Evolutionary conservation across 106 monocot species (phyloP), one percentile per base, ranked within the genome.

Genomic region (Xerophyta viscosa): DNA sequence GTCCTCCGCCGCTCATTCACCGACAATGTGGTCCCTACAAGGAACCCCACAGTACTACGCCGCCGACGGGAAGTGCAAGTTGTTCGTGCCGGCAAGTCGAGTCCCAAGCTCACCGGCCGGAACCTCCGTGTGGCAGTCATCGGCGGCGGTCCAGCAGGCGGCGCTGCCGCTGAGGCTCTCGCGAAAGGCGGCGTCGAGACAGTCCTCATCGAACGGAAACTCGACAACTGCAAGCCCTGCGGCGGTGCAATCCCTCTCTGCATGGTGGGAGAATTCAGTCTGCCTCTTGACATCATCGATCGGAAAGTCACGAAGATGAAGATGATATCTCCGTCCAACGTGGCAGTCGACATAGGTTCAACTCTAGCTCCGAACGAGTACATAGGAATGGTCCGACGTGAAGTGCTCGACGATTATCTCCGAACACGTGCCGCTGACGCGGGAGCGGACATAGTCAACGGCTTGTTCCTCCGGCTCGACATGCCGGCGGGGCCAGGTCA

Each of bases 291-390:
- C 59, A 84, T 94, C 30, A 81, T 94, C 61, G 94, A 94, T 69
- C 54, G 81, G 39, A 59, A 70, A 18, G 88, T 94, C 29, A 83
- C 78, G 4, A 88, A 88, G 75, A 94, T 94, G 94, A 88, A 94
- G 94, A 93, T 93, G 94, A 94, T 94, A 14, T 94, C 94, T 2
- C 88, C 88, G 11, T 88, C 94, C 33, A 94, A 94, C 52, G 88
- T 88, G n/a, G n/a, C 77, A 29, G 93, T 93, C 54, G 83, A 93
- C 58, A 88, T 93, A 44, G 87, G 93, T 20, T 66, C 80, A n/a
- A 93, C 87, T 2, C 65, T 93, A 24, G 77, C 63, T 58, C 87
- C 87, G 14, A 46, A 84, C 51, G 93, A 93, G 83, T 93, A 83
- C 80, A 93, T 93, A 42, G 87, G 93, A 46, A 96, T 96, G 94